phyloP scores from a whole-genome alignment of 2,329 filamentous ascomycete species.

The Fusarium ambrosium region DNA sequence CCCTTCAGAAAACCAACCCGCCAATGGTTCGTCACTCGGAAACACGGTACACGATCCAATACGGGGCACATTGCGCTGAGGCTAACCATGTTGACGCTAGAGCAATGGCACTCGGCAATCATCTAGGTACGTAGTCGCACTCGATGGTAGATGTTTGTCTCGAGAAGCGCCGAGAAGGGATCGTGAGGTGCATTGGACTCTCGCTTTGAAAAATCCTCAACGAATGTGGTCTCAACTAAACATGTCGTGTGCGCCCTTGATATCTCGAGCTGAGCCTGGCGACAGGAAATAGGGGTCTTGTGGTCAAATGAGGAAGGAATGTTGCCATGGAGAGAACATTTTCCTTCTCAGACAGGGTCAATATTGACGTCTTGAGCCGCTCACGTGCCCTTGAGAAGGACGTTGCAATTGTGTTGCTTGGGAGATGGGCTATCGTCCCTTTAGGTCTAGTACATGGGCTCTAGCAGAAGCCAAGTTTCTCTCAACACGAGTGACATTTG shows the following conservation, averaged over 20 bases:
- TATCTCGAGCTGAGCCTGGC: not conserved
- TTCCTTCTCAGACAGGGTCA: not conserved
- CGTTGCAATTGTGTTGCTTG: conserved; percentile 24
- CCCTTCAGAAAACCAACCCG: not conserved
- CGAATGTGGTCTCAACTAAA: not conserved
- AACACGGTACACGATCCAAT: not conserved
- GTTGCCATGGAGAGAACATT: not conserved
- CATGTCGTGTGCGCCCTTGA: conserved; percentile 28
- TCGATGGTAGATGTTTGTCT: not conserved
- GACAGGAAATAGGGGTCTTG: not conserved
- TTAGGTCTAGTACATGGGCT: conserved; percentile 24
- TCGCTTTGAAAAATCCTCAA: not conserved
- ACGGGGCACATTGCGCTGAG: not conserved
- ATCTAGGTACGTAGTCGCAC: not conserved
- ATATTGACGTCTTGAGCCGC: conserved; percentile 3
- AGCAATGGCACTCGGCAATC: not conserved
- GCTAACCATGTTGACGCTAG: not conserved
- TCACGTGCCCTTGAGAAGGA: conserved; percentile 9
- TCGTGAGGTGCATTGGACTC: not conserved
- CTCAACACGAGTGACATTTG: not conserved
- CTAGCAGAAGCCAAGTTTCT: conserved; percentile 27
- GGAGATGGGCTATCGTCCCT: conserved; percentile 26
- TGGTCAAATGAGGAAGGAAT: not conserved
- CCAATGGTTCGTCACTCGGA: not conserved
- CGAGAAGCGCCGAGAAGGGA: not conserved